Base-by-base conservation (phyloP, 805 yeast genomes). In the Ascoidea rubescens region DNA sequence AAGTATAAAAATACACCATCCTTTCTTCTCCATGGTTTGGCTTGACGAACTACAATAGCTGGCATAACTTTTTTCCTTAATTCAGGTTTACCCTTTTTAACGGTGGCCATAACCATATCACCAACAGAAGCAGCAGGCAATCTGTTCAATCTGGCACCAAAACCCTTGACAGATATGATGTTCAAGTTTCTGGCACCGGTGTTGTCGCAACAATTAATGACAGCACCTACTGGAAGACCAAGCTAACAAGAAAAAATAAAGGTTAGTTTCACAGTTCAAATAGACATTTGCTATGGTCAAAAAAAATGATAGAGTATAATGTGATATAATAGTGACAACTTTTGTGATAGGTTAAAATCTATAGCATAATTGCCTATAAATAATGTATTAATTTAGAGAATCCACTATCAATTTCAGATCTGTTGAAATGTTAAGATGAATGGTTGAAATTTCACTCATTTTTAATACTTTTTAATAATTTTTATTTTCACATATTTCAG, bases 81-180 rank as follows among this genome's bases (percentile, higher is more conserved):
- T 80, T 93, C 99, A 75, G 99, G 99, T 89, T 93, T 93, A 87
- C 99, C 99, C 81, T 95, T 93, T 88, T 93, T 93, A 74, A 93
- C 99, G 68, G 99, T 93, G 69, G 99, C 87, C 91, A 87, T 87
- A 71, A 87, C 96, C 96, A 88, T 88, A 78, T 95, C 99, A 82
- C 99, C 99, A 67, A 93, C 91, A 69, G 98, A 89, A 67, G 98
- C 99, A 71, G 99, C 99, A 75, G 99, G 99, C 69, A 93, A 85
- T 84, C 99, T 93, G 91, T 91, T 95, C 73, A 93, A 85, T 85
- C 98, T 90, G 67, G 99, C 97, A 84, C 99, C 99, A 72, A 80
- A 74, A 71, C 98, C 98, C 82, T 91, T 93, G 72, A 93, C 99
- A 79, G 99, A 91, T 71, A 93, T 77, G 79, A 93, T 82, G 85